Base-by-base conservation (phyloP, 2,329 filamentous ascomycete species). In the Talaromyces verruculosus region DNA sequence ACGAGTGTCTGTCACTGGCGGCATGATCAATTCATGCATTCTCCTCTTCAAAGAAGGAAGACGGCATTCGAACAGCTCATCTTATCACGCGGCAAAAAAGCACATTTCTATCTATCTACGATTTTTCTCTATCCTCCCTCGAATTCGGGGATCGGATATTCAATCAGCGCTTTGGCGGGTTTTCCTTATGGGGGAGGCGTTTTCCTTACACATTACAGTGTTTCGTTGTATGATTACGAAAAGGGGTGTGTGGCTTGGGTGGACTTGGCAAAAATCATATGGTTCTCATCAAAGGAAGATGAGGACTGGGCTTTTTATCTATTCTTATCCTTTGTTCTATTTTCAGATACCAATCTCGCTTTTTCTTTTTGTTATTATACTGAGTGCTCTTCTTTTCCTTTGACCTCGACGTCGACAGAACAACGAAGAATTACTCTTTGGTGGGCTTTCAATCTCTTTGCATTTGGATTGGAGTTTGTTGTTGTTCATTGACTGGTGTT, bases 1-100 rank as follows among this genome's bases (percentile, higher is more conserved):
- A 80, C 55, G 78, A 79, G 64, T 80, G 78, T 69, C 70, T 80
- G 33, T 79, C 77, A 45, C 75, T 80, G 74, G 77, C 78, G 62
- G 74, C 77, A 60, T 80, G 69, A 77, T 39, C 22, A 51, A 62
- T 63, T 28, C 47, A 43, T 41, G 10, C 22, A 25, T 55, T 7
- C 57, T 15, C 25, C 1, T 60, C 57, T 6, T 43, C 37, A 30
- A 6, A 7, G 5, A 10, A 39, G 8, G 33, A 8, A 8, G 25
- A 15, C 8, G 25, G 25, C 39, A 51, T 30, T 33, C 30, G 47
- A 30, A 51, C 25, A n/a, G 13, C 15, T n/a, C 17, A 28, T 60
- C 39, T 60, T 8, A 37, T 25, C 10, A n/a, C 30, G 4, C 47
- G 6, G 22, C 25, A 33, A 22, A 35, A 19, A 33, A 55, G 28